Conservation (phyloP, 352 stramenopile genomes). For the Phytophthora macrochlamydospora region DNA sequence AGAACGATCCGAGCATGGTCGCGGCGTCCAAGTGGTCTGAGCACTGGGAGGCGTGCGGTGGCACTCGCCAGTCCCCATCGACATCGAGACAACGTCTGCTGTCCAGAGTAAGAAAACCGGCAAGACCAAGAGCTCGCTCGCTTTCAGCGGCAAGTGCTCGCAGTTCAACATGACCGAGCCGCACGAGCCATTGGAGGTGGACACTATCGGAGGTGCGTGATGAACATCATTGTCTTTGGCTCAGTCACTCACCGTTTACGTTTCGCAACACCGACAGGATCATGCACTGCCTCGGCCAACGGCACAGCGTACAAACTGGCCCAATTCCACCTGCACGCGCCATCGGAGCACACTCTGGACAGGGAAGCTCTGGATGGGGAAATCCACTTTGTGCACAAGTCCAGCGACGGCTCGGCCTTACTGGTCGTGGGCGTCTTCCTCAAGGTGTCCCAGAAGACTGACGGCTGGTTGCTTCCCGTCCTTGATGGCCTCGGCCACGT, state of each 20-base stretch:
- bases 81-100: slow-evolving; percentile 28
- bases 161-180: slow-evolving; percentile 38
- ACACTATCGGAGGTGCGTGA: slow-evolving; percentile 27
- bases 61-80: slow-evolving; percentile 49
- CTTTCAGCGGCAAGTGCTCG: slow-evolving; percentile 36
- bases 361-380: slow-evolving; percentile 51
- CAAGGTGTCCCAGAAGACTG: slow-evolving; percentile 16
- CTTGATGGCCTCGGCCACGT: slow-evolving; percentile 40
- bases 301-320: neutral
- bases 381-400: slow-evolving; percentile 67
- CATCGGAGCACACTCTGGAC: slow-evolving; percentile 65
- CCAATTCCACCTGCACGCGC: slow-evolving; percentile 60
- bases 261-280: neutral
- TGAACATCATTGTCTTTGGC: too few species aligned
- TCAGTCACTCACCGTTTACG: too few species aligned
- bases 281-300: neutral
- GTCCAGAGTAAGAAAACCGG: slow-evolving; percentile 12
- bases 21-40: slow-evolving; percentile 30
- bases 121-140: slow-evolving; percentile 23
- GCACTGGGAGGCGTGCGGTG: slow-evolving; percentile 29
- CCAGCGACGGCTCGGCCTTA: slow-evolving; percentile 40
- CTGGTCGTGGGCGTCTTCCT: slow-evolving; percentile 53
- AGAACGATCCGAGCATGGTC: slow-evolving; percentile 29
- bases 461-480: slow-evolving; percentile 39
- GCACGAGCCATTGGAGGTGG: slow-evolving; percentile 32